Evolutionary conservation across 768 basidiomycete genomes (phyloP).

Genomic region (Podaxis carcinomalis): DNA sequence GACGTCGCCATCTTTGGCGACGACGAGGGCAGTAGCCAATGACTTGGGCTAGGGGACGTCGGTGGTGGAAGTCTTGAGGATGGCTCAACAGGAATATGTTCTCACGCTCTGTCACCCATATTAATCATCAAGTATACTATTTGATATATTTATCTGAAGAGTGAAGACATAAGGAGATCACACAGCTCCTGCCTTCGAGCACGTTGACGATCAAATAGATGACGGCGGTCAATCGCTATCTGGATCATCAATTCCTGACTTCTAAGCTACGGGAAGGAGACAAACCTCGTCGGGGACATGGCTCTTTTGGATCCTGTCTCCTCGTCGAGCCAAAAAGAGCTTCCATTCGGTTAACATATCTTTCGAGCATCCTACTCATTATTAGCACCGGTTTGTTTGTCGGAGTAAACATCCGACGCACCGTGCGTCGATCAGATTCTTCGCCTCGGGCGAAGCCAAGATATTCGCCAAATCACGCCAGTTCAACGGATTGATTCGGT

Average conservation of each 20-base stretch:
- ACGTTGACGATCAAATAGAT: not conserved
- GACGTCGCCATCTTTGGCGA: slow-evolving; percentile 18
- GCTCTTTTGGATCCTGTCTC: not conserved
- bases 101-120: not conserved
- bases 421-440: not conserved
- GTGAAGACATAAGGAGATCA: not conserved
- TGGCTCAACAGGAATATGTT: not conserved
- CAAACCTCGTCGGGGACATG: not conserved
- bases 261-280: not conserved
- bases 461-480: slow-evolving; percentile 7
- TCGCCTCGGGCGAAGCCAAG: not conserved
- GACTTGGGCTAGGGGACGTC: not conserved
- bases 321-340: not conserved
- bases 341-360: slow-evolving; percentile 2
- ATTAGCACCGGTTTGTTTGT: not conserved
- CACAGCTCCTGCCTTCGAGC: not conserved
- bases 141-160: not conserved
- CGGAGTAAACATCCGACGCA: not conserved
- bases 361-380: not conserved
- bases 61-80: slow-evolving; percentile 1
- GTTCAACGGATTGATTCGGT: slow-evolving; percentile 1
- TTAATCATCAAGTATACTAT: not conserved
- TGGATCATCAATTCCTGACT: not conserved
- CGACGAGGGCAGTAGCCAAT: slow-evolving; percentile 5
- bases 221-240: not conserved